Evolutionary conservation across 305 asterid species (phyloP).

Genomic region (Stenogyne calaminthoides): DNA sequence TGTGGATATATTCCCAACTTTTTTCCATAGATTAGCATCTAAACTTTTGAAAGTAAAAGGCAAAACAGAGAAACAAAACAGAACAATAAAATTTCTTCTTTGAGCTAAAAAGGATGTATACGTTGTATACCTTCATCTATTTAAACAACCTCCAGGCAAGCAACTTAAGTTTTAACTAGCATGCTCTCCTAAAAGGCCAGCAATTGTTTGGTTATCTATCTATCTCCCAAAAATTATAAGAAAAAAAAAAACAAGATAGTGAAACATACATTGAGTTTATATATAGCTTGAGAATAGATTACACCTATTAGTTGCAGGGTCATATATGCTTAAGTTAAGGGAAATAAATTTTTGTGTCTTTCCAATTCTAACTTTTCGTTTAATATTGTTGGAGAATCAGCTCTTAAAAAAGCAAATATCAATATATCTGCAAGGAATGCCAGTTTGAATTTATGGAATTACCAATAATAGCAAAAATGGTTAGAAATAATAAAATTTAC

Average conservation of each 20-base stretch:
- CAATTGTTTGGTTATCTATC: not conserved
- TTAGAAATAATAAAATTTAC: not conserved
- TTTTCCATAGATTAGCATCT: not conserved
- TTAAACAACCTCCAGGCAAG: constrained; percentile 2
- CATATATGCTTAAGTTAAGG: not conserved
- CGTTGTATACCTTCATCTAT: constrained; percentile 16
- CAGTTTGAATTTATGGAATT: not conserved
- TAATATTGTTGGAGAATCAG: constrained; percentile 12
- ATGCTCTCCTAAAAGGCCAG: not conserved
- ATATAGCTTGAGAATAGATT: not conserved
- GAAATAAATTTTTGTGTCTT: not conserved
- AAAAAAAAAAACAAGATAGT: not conserved
- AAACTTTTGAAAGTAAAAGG: not conserved
- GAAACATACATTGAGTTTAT: not conserved
- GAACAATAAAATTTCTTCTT: not conserved
- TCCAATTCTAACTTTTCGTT: not conserved
- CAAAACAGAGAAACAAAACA: not conserved
- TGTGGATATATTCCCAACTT: not conserved
- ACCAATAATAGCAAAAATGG: not conserved
- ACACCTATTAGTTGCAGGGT: not conserved
- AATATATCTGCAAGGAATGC: constrained; percentile 1
- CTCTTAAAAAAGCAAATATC: constrained; percentile 19
- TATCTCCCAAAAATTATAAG: not conserved
- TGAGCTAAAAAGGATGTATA: constrained; percentile 16
- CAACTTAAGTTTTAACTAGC: not conserved